Evolutionary conservation across 1,139 yeast species (phyloP), one percentile per base, ranked within the genome.

Genomic region (Maudiozyma humilis): DNA sequence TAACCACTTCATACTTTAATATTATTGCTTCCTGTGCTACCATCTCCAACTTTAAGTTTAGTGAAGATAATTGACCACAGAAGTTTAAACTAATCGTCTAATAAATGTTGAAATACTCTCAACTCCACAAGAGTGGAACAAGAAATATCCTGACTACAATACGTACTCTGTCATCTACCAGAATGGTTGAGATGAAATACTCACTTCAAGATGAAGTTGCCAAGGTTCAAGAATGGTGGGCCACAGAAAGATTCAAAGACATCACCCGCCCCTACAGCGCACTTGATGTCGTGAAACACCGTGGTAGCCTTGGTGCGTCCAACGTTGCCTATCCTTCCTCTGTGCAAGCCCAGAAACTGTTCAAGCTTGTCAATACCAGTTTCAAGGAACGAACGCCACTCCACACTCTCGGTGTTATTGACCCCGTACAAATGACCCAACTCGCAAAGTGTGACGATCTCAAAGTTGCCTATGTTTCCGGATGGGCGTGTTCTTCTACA

Each of bases 401-500:
- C 18, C 75, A 74, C 55, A 78, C 82, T 0, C 62, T 78, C 47
- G 84, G 85, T 3, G 74, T 78, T 7, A 73, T 76, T 32, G 85
- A 79, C 51, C 83, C 84, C 2, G 74, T 75, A 5, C 81, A 78
- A 46, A 75, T 78, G 68, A 61, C 79, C 4, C 83, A 79, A 55
- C 65, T 72, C 47, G 76, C 78, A 8, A 59, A 58, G 38, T 61
- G 65, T 40, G 70, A 71, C 44, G 72, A 75, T 51, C 72, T 72
- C 44, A 75, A 75, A 47, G 72, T 74, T n/a, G 70, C 74, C 5
- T 79, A 79, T 53, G 73, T 78, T 12, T 75, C 81, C 17, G 84
- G 85, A 2, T 77, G 82, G 74, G 81, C 79, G 1, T 75, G 78
- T 41, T 72, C 77, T 2, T 65, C 74, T 5, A 64, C 70, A 13